Evolutionary conservation across 495 filamentous ascomycete genomes (phyloP), one percentile per base, ranked within the genome.

Genomic region (Penicillium flavigenum): DNA sequence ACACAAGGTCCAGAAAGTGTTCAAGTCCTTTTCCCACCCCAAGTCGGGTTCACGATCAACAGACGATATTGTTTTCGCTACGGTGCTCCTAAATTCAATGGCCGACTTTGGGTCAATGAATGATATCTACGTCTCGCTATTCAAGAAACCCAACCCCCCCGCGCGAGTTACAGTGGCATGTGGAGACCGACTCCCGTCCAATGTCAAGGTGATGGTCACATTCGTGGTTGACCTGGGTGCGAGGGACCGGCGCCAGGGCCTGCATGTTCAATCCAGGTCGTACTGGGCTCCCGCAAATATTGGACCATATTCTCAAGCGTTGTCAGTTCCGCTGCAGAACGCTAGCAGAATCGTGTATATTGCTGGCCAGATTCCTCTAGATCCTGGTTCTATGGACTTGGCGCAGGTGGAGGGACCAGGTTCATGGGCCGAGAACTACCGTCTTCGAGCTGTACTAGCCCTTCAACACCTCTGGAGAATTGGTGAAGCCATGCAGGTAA

Each of bases 201-300:
- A 74, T 27, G 71, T 81, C 41, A 76, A 83, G 39, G 78, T 98
- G 8, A 81, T 86, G 76, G 71, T 87, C 31, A 84, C 83, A 26
- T 77, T 79, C 52, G 66, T 76, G 34, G 59, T 83, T 22, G 70
- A 77, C 60, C 53, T 68, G 16, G 72, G 76, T 11, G 19, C 62
- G 6, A 65, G 70, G 41, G 54, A 56, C 26, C 26, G 50, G 49
- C 72, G 78, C 50, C 78, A 79, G 11, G 86, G 86, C 2, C 80
- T 99, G 1, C 94, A 99, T 69, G 92, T 99, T 4, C 95, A 98
- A 67, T 91, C 88, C 16, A 81, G 89, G 26, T 94, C 89, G 4
- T 97, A 98, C 79, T 99, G 94, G 94, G 95, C 94, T 1, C 94
- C 94, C 0, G 92, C 95, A 8, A 98, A 98, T 62, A 99, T 99